Evolutionary conservation across 306 rosid species (phyloP), one percentile per base, ranked within the genome.

Genomic region (Elaeagnus macrophylla): DNA sequence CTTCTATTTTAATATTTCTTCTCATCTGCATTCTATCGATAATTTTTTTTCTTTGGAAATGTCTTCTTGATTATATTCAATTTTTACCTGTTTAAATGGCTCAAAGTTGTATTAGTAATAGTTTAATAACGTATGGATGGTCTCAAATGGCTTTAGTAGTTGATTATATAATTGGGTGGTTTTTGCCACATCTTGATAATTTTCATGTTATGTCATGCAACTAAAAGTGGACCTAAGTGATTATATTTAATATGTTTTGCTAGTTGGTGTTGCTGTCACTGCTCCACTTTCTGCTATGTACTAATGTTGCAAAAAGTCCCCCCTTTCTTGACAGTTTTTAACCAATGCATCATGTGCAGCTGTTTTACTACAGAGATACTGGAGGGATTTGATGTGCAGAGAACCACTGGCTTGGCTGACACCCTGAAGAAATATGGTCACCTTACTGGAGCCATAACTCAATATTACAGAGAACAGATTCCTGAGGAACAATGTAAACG

Each of bases 301-400:
- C 13, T 6, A 12, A 46, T 7, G 6, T 46, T 8, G 57, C 9
- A 42, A 48, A 38, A 17, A 15, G 39, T 67, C 5, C 9, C 59
- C 49, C 36, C 5, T 1, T 39, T 1, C 46, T 58, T 17, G n/a
- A 8, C 46, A 16, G 1, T 7, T 15, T 39, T 6, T 18, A 3
- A 20, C 15, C 12, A 48, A 52, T 43, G 17, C 25, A 63, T 66
- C 51, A 42, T 61, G 41, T 68, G 77, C 91, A 90, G 97, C 64
- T 86, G 97, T 72, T 86, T 83, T 64, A 90, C 97, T 9, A 81
- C 97, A 41, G 97, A 90, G 77, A 75, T 90, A 76, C 68, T 86
- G 72, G 97, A 90, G 75, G 97, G 91, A 49, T 90, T 90, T 82
- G 89, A 90, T 70, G 86, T 90, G 66, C 97, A 83, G 73, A 72